Percentiles rank a stretch among this genome's conserved stretches.
Evolutionary conservation across 331 rosid species (phyloP).

Genomic region (Pyrus hybrid): DNA sequence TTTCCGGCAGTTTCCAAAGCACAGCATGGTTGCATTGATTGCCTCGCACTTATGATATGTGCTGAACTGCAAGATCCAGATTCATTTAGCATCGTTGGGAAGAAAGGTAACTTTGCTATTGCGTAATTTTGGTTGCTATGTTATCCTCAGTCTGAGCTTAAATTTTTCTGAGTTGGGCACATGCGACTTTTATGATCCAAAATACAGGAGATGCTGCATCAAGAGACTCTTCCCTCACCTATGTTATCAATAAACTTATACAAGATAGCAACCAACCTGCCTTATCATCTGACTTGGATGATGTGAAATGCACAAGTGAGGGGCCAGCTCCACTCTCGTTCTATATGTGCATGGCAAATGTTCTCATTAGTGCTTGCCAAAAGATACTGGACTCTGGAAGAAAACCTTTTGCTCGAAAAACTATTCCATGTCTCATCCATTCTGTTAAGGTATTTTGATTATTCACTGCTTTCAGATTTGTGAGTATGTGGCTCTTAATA

Average conservation of each 20-base stretch:
- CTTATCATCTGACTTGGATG: conserved; percentile 17
- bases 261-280: conserved; percentile 16
- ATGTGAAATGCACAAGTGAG: conserved; percentile 8
- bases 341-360: conserved; percentile 86
- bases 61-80: conserved; percentile 53
- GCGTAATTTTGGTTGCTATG: not conserved
- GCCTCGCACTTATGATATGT: conserved; percentile 83
- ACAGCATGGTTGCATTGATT: conserved; percentile 92
- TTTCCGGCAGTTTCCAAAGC: conserved; percentile 55
- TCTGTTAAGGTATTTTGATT: conserved; percentile 51
- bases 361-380: conserved; percentile 80
- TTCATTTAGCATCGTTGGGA: conserved; percentile 23
- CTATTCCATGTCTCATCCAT: conserved; percentile 50
- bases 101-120: conserved; percentile 35
- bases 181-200: conserved; percentile 18
- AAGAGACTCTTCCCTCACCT: conserved; percentile 30
- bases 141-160: conserved; percentile 1
- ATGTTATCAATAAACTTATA: conserved; percentile 38
- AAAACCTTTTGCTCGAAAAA: conserved; percentile 41
- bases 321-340: conserved; percentile 41
- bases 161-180: not conserved
- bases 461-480: not conserved
- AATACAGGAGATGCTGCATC: conserved; percentile 31
- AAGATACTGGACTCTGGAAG: conserved; percentile 51
- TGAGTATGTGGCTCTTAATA: conserved; percentile 2